Conservation (phyloP, 164 flowering plant genomes). For the Taxillus chinensis region DNA sequence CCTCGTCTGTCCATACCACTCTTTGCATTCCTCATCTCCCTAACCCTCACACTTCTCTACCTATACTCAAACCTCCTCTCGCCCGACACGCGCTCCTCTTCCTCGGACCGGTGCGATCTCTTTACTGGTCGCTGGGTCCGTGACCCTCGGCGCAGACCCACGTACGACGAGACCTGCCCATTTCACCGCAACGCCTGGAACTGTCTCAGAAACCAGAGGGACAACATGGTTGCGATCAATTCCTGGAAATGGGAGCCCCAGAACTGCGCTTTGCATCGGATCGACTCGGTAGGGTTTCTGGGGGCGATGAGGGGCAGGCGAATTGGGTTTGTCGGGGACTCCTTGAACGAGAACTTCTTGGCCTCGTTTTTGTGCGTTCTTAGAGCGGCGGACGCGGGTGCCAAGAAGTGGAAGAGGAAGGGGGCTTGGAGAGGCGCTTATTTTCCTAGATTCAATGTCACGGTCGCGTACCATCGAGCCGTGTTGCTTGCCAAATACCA, state of each 20-base stretch:
- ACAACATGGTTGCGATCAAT: constrained; percentile 70
- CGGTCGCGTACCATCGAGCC: constrained; percentile 92
- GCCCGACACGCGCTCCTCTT: constrained; percentile 2
- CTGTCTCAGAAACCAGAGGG: constrained; percentile 66
- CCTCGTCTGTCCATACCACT: constrained; percentile 25
- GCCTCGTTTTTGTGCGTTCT: constrained; percentile 64
- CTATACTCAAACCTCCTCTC: constrained; percentile 16
- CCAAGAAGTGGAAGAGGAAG: constrained; percentile 83
- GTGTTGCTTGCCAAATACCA: constrained; percentile 79
- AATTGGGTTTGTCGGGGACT: constrained; percentile 87
- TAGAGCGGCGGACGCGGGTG: constrained; percentile 57
- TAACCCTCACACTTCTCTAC: constrained; percentile 28
- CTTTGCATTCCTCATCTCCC: constrained; percentile 34
- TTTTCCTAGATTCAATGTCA: constrained; percentile 81
- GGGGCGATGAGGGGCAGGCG: constrained; percentile 52
- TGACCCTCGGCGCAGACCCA: constrained; percentile 35
- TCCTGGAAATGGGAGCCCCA: constrained; percentile 83
- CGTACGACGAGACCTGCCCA: constrained; percentile 66
- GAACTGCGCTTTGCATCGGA: constrained; percentile 31
- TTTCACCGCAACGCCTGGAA: constrained; percentile 93
- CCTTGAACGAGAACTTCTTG: constrained; percentile 86
- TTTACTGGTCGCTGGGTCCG: constrained; percentile 57
- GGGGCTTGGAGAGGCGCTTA: constrained; percentile 97
- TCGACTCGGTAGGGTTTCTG: constrained; percentile 58
- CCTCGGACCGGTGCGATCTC: constrained; percentile 39